A percentile compares a stretch with the other conserved stretches of the same genome.
These are phyloP conservation scores for Quercus bicolor DNA, from an alignment of 306 rosid genomes.

Conservation along the genomic window DNA sequence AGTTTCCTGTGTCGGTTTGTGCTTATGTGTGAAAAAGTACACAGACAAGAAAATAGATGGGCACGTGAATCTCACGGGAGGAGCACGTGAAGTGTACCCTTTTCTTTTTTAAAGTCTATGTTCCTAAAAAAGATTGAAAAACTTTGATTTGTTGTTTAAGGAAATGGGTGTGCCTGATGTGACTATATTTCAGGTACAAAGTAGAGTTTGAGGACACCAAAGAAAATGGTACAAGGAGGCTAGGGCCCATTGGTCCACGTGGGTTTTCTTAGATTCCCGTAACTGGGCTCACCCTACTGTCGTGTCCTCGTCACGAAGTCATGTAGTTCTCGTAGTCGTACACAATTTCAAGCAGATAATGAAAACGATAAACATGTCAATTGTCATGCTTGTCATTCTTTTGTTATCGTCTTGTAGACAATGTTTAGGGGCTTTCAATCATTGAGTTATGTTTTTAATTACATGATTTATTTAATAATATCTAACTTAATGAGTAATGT, in stretches of 20 bases:
- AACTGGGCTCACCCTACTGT: background rate
- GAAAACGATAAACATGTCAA: background rate
- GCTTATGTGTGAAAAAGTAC: background rate
- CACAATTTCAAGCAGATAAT: background rate
- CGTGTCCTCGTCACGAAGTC: background rate
- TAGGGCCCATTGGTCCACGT: background rate
- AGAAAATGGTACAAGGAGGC: background rate
- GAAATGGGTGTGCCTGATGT: background rate
- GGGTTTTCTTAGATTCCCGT: background rate
- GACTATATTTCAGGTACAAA: background rate
- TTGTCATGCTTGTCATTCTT: background rate
- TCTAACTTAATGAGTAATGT: too few relatives aligned
- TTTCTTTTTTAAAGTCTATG: background rate
- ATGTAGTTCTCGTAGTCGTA: background rate
- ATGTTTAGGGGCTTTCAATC: too few relatives aligned
- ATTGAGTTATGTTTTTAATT: too few relatives aligned
- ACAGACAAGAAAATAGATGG: constrained; percentile 30
- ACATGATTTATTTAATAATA: too few relatives aligned
- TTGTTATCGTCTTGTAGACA: background rate
- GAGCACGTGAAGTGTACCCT: constrained; percentile 39
- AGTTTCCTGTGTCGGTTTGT: background rate
- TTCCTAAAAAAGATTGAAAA: background rate
- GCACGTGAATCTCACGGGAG: constrained; percentile 46
- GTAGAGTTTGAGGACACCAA: background rate
- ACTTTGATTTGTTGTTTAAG: constrained; percentile 6